phyloP scores from a whole-genome alignment of 495 filamentous ascomycete genomes.

The Penicillium subrubescens region DNA sequence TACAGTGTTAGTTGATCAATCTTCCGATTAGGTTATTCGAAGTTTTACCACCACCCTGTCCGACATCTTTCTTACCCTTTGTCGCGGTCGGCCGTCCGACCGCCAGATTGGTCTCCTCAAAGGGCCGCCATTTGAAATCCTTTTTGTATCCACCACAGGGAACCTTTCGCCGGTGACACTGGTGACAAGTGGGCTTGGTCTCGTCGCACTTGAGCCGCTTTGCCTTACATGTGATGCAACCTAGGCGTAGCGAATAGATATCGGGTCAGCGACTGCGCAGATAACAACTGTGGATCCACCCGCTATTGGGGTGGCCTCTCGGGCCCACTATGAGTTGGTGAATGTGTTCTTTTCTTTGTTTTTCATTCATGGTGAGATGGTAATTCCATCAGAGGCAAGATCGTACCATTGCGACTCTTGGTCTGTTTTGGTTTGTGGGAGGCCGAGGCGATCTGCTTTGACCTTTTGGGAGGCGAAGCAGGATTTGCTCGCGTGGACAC shows the following conservation, averaged over 20 bases:
- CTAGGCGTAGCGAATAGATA: conserved; percentile 45
- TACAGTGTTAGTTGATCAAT: neutral
- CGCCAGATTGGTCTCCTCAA: conserved; percentile 67
- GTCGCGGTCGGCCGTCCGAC: conserved; percentile 41
- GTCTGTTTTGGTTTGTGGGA: conserved; percentile 70
- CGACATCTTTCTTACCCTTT: conserved; percentile 55
- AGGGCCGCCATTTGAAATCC: conserved; percentile 82
- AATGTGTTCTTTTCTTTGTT: neutral
- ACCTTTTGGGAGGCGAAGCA: conserved; percentile 32
- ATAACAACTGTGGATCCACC: conserved; percentile 9
- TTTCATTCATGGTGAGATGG: neutral
- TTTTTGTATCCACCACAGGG: conserved; percentile 79
- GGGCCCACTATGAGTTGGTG: neutral
- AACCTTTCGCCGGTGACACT: conserved; percentile 71
- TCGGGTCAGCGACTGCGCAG: conserved; percentile 37
- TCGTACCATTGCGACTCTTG: conserved; percentile 81
- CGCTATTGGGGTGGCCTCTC: neutral
- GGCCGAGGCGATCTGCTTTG: conserved; percentile 25
- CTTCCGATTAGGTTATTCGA: neutral
- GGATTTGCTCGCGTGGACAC: conserved; percentile 34
- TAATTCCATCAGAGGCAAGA: conserved; percentile 15
- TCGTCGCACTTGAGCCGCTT: conserved; percentile 85
- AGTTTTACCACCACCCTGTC: neutral
- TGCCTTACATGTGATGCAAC: conserved; percentile 79
- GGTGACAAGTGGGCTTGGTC: conserved; percentile 72